Conservation (phyloP, 2,329 filamentous ascomycete genomes). For the Chrysoporthe puriensis region DNA sequence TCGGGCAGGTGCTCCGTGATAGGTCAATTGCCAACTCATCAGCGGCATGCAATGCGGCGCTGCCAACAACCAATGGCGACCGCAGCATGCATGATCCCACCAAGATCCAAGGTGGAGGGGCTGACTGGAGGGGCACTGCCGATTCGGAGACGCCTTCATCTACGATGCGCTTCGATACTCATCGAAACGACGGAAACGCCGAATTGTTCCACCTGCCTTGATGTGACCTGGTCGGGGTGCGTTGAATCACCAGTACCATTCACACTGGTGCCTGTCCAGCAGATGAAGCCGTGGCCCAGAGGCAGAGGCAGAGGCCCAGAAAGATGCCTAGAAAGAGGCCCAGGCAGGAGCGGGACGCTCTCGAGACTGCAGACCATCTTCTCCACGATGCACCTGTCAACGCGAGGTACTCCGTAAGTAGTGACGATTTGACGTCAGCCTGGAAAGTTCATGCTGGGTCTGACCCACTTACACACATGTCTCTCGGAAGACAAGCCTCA, state of each 20-base stretch:
- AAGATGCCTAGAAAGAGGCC: neutral
- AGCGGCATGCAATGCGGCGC: slow-evolving; percentile 20
- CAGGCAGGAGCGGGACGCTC: neutral
- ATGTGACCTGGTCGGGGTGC: neutral
- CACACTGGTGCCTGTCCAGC: neutral
- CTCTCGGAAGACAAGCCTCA: slow-evolving; percentile 11
- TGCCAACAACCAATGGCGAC: slow-evolving; percentile 27
- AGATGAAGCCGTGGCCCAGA: neutral
- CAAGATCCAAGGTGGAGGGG: slow-evolving; percentile 1
- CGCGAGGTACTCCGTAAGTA: neutral
- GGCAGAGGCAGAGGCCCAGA: neutral
- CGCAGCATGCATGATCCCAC: slow-evolving; percentile 22
- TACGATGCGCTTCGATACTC: neutral
- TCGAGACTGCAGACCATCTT: neutral
- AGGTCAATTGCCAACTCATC: slow-evolving; percentile 32
- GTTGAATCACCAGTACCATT: neutral
- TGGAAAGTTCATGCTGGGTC: slow-evolving; percentile 26
- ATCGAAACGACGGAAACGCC: neutral
- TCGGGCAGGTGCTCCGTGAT: slow-evolving; percentile 27
- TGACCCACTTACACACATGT: slow-evolving; percentile 6
- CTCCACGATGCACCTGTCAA: slow-evolving; percentile 2
- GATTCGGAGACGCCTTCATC: slow-evolving; percentile 7
- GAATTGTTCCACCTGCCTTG: slow-evolving; percentile 1
- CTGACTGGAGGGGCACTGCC: neutral
- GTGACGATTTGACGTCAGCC: slow-evolving; percentile 23